A percentile compares a stretch with the other conserved stretches of the same genome.
Evolutionary conservation across 2,329 filamentous ascomycete species (phyloP).

Genomic region (Ramularia endophylla): DNA sequence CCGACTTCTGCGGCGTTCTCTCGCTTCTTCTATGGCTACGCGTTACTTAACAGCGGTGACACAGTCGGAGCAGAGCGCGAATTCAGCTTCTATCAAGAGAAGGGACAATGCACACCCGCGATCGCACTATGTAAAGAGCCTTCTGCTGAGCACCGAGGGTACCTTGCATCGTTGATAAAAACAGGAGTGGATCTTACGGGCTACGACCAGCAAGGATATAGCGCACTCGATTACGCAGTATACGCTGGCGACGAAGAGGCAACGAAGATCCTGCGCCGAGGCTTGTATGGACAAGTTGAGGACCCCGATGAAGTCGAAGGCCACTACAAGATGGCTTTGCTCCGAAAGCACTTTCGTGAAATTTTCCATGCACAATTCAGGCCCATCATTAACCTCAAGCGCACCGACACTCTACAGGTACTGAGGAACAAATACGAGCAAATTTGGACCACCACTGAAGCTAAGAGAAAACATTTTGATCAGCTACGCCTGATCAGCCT

Average conservation of each 20-base stretch:
- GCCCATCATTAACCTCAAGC: background rate
- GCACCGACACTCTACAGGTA: background rate
- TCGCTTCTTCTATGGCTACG: constrained; percentile 8
- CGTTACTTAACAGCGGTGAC: background rate
- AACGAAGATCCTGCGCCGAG: constrained; percentile 13
- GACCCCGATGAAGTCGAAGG: background rate
- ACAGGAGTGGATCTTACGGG: constrained; percentile 30
- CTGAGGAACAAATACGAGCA: background rate
- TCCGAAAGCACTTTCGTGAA: background rate
- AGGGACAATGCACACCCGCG: constrained; percentile 22
- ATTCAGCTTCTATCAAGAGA: background rate
- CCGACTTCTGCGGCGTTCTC: constrained; percentile 5
- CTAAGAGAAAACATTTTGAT: no score
- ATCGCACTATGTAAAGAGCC: constrained; percentile 37
- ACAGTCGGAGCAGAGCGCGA: background rate
- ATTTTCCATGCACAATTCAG: background rate
- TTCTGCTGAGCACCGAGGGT: constrained; percentile 32
- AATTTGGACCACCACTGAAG: background rate
- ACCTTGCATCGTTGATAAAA: constrained; percentile 31
- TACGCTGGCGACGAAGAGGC: constrained; percentile 27
- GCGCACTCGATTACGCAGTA: constrained; percentile 35
- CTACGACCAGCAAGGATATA: constrained; percentile 33
- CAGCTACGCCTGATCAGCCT: no score
- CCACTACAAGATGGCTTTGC: background rate
- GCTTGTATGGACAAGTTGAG: background rate